Base-by-base conservation (phyloP, 2,329 filamentous ascomycete genomes). In the Trichophyton simii region DNA sequence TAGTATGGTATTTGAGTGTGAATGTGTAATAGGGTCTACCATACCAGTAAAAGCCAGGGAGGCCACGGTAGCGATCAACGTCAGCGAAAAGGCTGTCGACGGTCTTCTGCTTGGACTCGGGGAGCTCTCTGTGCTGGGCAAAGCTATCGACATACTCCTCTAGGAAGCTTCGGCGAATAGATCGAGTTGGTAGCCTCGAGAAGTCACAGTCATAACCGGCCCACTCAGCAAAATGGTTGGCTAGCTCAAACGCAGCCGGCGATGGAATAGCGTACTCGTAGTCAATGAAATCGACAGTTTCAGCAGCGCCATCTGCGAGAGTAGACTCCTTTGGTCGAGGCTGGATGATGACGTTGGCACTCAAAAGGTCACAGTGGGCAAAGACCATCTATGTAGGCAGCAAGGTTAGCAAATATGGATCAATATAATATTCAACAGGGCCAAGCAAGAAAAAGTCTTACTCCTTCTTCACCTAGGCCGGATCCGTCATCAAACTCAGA, bases 201-300 rank as follows among this genome's bases (percentile, higher is more conserved):
- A 88, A 91, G 74, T 97, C 91, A 79, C 94, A 99, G 68, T 95
- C 90, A 70, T 96, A 96, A 62, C 94, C 94, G 63, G 87, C 91
- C 92, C 94, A 99, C 77, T 99, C 94, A 57, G 94, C 91, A 72
- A 99, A 96, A 79, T 99, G 94, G 77, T 99, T 99, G 58, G 92
- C 87, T 67, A 99, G 86, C 73, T 99, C 94, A 75, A 99, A 99
- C 1, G 92, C 91, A 3, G 91, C 91, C 1, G 92, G 92, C 0
- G 91, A 92, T 1, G 94, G 91, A 3, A 90, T 94, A 13, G 91
- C 91, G 75, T 99, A 99, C 75, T 99, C 94, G 78, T 97, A 99
- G 76, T 99, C 94, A 73, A 99, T 99, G 76, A 99, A 97, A 70
- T 83, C 83, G 61, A 92, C 52, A 2, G 76, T 80, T 57, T 82